Conservation (phyloP, 2,329 filamentous ascomycete genomes). For the Scedosporium aurantiacum region DNA sequence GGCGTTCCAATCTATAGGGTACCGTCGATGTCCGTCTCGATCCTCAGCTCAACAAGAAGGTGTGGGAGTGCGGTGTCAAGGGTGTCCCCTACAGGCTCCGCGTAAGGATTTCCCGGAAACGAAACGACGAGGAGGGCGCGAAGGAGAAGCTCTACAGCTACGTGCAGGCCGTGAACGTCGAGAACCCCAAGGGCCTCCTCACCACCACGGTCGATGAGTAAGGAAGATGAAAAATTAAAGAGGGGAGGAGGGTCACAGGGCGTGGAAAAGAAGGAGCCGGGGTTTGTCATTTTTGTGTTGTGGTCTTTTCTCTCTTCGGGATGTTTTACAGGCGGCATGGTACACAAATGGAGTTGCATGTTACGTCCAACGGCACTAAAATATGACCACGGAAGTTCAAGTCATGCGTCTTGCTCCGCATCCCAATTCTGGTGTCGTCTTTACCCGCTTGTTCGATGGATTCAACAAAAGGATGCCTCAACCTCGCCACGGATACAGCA, state of each 20-base stretch:
- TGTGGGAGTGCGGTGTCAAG: constrained; percentile 99
- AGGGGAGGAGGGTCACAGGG: background rate
- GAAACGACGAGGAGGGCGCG: constrained; percentile 99
- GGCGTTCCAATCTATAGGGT: constrained; percentile 47
- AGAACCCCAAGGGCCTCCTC: constrained; percentile 95
- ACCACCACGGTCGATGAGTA: constrained; percentile 78
- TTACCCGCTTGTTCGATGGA: background rate
- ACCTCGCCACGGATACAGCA: background rate
- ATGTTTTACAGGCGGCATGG: constrained; percentile 9
- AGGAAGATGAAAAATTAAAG: constrained; percentile 13
- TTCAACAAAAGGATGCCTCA: too few species aligned
- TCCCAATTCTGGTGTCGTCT: background rate
- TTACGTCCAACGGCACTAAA: constrained; percentile 4
- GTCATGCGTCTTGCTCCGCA: background rate
- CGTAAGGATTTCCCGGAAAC: constrained; percentile 97
- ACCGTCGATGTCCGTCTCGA: constrained; percentile 95
- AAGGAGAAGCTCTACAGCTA: constrained; percentile 99
- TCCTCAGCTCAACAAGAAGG: constrained; percentile 99
- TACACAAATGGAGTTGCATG: constrained; percentile 8
- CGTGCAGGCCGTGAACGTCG: constrained; percentile 99
- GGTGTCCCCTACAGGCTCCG: constrained; percentile 95
- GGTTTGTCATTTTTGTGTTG: background rate
- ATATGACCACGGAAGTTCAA: constrained; percentile 7
- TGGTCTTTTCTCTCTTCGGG: constrained; percentile 5
- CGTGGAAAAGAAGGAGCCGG: background rate